Base-by-base conservation (phyloP, 768 basidiomycete genomes). In the Suillus bovinus region DNA sequence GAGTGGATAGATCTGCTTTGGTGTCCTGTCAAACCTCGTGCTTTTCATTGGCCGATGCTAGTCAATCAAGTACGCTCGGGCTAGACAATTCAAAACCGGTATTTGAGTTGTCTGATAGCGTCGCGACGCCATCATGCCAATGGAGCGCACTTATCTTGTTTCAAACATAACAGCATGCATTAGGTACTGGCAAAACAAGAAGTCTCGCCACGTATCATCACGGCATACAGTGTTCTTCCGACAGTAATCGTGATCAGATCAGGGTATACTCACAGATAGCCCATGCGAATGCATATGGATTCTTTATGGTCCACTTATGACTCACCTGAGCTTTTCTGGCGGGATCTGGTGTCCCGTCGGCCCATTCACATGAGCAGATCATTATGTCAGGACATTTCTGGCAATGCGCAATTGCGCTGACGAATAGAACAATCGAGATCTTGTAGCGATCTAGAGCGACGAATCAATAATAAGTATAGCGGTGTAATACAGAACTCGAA, bases 401-500 rank as follows among this genome's bases (percentile, higher is more conserved):
- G 3, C 22, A n/a, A 38, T 27, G 22, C 24, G 36, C 53, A 34
- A 34, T 36, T 22, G 53, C 36, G 34, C 24, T 17, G 36, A 38
- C 22, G 34, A 27, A 38, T 55, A 3, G 17, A 33, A 52, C 20
- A 55, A 38, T 55, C 36, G 24, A 38, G 34, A 55, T 55, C 34
- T 13, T 55, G 54, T 38, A 16, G 36, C 27, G 2, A 55, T 55
- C 54, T 55, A 55, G 10, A 38, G 24, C 24, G 2, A 24, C 54
- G 36, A 38, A 38, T 55, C 54, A 55, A 55, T 55, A 34, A 55
- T 38, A 54, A 54, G 34, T 54, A 55, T 38, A 55, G 16, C 24
- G 24, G 54, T 36, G 54, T 38, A 55, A 55, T 55, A 55, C 54
- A 55, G 17, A 55, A 14, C 54, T 55, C 36, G 17, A 55, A 55